These are phyloP conservation scores for Triticum urartu DNA, from an alignment of 176 grass and related monocot species.

Conservation along the genomic window DNA sequence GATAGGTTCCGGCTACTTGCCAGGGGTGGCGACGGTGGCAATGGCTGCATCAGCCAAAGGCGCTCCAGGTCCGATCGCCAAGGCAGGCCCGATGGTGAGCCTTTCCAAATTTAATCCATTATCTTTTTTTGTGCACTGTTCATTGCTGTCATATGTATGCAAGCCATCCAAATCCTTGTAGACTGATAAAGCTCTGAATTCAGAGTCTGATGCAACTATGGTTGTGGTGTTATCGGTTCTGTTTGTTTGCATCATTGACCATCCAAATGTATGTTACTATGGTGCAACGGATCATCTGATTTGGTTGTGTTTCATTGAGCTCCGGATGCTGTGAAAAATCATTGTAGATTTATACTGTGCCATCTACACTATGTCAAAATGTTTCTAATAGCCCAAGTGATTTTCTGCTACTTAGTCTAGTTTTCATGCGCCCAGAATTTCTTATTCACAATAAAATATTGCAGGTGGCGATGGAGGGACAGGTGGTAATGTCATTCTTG, in stretches of 20 bases:
- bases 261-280: background rate
- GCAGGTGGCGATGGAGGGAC: constrained; percentile 83
- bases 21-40: background rate
- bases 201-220: background rate
- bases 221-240: background rate
- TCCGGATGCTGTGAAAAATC: background rate
- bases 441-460: constrained; percentile 14
- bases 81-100: constrained; percentile 56
- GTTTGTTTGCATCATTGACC: background rate
- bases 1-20: constrained; percentile 58
- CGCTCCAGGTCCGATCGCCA: constrained; percentile 10
- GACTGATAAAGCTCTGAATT: background rate
- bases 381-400: background rate
- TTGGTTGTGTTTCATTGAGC: background rate
- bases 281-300: background rate
- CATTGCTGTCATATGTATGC: background rate
- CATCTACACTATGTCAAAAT: background rate
- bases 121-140: background rate
- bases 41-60: constrained; percentile 21
- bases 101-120: background rate
- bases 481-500: constrained; percentile 87
- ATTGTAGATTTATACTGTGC: background rate
- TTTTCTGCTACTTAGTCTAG: background rate
- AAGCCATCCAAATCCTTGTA: background rate
- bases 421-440: background rate